Base-by-base conservation (phyloP, 2,329 filamentous ascomycete genomes). In the Exophiala aquamarina region DNA sequence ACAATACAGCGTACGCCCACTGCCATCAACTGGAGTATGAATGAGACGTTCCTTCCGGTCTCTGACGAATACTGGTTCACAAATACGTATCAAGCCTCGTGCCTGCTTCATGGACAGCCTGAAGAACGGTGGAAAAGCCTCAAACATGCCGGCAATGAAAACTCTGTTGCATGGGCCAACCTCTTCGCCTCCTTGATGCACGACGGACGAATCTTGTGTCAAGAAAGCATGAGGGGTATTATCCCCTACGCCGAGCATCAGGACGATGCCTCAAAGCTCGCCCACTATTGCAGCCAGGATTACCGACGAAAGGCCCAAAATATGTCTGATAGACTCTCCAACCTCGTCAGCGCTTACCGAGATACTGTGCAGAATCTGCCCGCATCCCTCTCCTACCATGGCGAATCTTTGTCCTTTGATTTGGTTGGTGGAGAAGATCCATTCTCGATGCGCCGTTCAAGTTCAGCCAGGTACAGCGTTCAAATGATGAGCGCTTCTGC, bases 181-280 rank as follows among this genome's bases (percentile, higher is more conserved):
- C 61, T 67, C 33, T 60, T 67, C 19, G 67, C 66, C 50, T 67
- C 66, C 0, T 51, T 69, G 10, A 68, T 67, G 65, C 58, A 61
- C 31, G 61, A 65, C 17, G 65, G 65, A 1, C 66, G 68, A 50
- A 7, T 43, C 28, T 33, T 43, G 5, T 43, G 28, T 19, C 40
- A 43, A 15, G 31, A 34, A 33, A 43, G 29, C 28, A 20, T 43
- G 9, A n/a, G 7, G 32, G 40, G 40, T 13, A 34, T 43, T 20
- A n/a, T 31, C 17, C 20, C 40, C 2, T 20, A 34, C 17, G 7
- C 7, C 13, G 40, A 43, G 11, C 18, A 19, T 15, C 15, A 31
- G 9, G 19, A 43, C 28, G 29, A 43, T 43, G 40, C 32, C 17
- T 29, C 40, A 35, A 35, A 34, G n/a, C 40, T 43, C 8, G 40